Evolutionary conservation across 805 yeast species (phyloP), one percentile per base, ranked within the genome.

Genomic region (Sungouiozyma intestinalis): DNA sequence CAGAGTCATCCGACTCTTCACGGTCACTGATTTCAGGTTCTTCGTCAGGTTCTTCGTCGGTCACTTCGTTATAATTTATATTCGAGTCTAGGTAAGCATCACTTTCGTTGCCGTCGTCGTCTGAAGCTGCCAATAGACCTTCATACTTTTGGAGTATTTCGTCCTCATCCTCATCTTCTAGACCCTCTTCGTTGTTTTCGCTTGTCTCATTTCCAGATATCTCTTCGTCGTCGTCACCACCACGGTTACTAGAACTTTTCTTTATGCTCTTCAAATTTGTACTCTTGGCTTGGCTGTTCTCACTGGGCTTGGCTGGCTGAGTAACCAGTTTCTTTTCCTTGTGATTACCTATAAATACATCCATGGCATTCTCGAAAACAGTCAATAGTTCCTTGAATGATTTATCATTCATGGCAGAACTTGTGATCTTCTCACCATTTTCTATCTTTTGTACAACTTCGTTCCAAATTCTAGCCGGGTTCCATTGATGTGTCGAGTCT

Each of bases 31-130:
- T 47, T 5, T 51, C 56, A 5, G 18, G 49, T 3, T 49, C 57
- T 18, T 45, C 55, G 4, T 55, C 66, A 5, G 76, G 72, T 46
- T 79, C 85, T 47, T 76, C 79, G 54, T 81, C 88, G 0, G 87
- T 79, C 4, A 78, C 69, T 52, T 75, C 74, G 52, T 75, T 76
- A 52, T 80, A 60, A 38, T 60, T 50, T 20, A 57, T 43, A 33
- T 45, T 40, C 1, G 55, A 54, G 33, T 63, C 63, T n/a, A 52
- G 43, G 8, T 41, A 53, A 3, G 62, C 64, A 32, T 59, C 63
- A 9, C 56, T 64, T 3, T 67, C 71, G 19, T 69, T 74, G 35
- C 71, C 74, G 6, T 63, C 66, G 41, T 63, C 66, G 41, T 58
- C 68, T 4, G 68, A 60, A 1, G 51, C 64, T 6, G 57, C 69